phyloP scores from a whole-genome alignment of 768 basidiomycete genomes.

The Rhizopogon vulgaris region DNA sequence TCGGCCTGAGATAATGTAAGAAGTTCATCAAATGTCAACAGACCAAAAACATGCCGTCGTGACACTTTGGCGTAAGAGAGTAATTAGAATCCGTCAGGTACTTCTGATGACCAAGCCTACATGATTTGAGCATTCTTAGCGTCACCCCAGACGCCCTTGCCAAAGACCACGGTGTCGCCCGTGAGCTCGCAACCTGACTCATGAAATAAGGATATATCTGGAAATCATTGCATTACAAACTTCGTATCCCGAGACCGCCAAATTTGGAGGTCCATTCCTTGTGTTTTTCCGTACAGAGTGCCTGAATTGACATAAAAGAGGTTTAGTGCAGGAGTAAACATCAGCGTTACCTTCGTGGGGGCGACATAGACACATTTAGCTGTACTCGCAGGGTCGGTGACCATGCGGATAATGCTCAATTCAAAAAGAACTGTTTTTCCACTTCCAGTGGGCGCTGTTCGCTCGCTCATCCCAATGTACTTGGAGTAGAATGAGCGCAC shows the following conservation, averaged over 20 bases:
- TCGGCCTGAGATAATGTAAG: slow-evolving; percentile 55
- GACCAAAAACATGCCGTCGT: slow-evolving; percentile 54
- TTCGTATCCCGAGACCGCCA: slow-evolving; percentile 65
- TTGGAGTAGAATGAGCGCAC: slow-evolving; percentile 5
- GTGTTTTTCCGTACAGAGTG: slow-evolving; percentile 79
- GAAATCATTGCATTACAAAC: slow-evolving; percentile 32
- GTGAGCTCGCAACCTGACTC: slow-evolving; percentile 79
- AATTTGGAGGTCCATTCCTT: slow-evolving; percentile 86
- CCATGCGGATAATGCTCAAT: slow-evolving; percentile 74
- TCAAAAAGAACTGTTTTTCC: slow-evolving; percentile 97
- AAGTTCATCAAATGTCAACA: neutral
- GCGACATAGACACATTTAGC: slow-evolving; percentile 86
- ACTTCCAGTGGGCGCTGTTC: slow-evolving; percentile 85
- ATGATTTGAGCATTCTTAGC: slow-evolving; percentile 76
- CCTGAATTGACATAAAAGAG: slow-evolving; percentile 36
- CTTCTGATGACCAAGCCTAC: slow-evolving; percentile 32
- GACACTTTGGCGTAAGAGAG: slow-evolving; percentile 37
- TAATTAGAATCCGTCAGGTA: slow-evolving; percentile 1
- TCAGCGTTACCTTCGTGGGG: slow-evolving; percentile 68
- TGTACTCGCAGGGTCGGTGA: slow-evolving; percentile 37
- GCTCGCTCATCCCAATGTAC: slow-evolving; percentile 2
- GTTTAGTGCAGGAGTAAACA: neutral
- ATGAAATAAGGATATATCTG: neutral
- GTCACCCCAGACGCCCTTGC: slow-evolving; percentile 63
- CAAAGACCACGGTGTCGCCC: slow-evolving; percentile 76